A percentile compares a stretch with the other conserved stretches of the same genome.
phyloP scores from a whole-genome alignment of 768 basidiomycete species.

The Pleurotus citrinopileatus region DNA sequence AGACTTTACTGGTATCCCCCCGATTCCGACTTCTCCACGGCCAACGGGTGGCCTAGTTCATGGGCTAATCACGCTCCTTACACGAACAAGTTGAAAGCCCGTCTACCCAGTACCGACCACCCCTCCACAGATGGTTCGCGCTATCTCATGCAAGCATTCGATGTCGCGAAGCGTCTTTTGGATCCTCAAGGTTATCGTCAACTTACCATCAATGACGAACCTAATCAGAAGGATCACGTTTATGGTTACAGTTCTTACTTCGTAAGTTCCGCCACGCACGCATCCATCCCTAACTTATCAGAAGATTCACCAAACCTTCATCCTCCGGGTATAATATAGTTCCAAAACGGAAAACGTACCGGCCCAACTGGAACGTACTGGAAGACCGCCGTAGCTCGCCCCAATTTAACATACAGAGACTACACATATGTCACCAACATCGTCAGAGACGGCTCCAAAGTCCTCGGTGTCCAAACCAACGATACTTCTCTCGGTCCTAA shows the following conservation, averaged over 20 bases:
- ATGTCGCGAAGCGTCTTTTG: conserved; percentile 43
- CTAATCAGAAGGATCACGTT: conserved; percentile 55
- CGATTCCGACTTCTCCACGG: conserved; percentile 47
- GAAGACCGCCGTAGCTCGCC: conserved; percentile 49
- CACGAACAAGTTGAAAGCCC: conserved; percentile 43
- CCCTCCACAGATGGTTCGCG: conserved; percentile 60
- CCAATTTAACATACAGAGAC: conserved; percentile 49
- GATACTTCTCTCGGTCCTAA: conserved; percentile 53
- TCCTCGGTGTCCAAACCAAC: conserved; percentile 61
- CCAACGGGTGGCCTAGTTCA: conserved; percentile 49
- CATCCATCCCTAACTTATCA: not conserved
- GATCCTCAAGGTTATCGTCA: conserved; percentile 46
- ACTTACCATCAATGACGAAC: conserved; percentile 53
- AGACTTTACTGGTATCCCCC: conserved; percentile 55
- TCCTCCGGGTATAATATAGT: conserved; percentile 23
- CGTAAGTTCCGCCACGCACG: conserved; percentile 21
- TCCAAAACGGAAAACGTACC: conserved; percentile 43
- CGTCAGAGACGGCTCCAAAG: conserved; percentile 51
- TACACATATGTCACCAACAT: conserved; percentile 49
- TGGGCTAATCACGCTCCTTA: conserved; percentile 54
- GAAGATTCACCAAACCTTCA: too few species aligned
- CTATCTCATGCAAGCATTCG: conserved; percentile 50
- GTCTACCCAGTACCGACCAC: conserved; percentile 54
- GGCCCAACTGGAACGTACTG: conserved; percentile 62
- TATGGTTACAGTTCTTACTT: conserved; percentile 52